A percentile compares a stretch with the other conserved stretches of the same genome.
These are phyloP conservation scores for Cryphonectria nitschkei DNA, from an alignment of 2,329 filamentous ascomycete genomes.

Conservation along the genomic window DNA sequence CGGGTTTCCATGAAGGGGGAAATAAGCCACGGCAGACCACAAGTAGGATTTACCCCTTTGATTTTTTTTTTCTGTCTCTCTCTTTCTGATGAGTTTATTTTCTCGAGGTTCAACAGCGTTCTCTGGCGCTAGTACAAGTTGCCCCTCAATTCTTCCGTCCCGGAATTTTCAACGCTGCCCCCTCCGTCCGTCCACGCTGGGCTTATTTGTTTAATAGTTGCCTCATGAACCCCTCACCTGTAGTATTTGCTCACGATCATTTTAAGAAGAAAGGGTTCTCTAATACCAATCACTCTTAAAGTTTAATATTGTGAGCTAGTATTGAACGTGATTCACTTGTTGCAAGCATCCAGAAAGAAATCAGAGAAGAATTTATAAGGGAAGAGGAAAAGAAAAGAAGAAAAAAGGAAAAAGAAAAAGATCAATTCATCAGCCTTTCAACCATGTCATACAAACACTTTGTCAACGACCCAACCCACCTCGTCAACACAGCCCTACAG, in stretches of 20 bases:
- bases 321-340: no score
- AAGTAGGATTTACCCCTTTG: neutral
- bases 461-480: slow-evolving; percentile 78
- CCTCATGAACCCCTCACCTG: neutral
- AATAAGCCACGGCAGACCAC: neutral
- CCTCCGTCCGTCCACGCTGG: slow-evolving; percentile 12
- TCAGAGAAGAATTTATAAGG: neutral
- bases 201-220: neutral
- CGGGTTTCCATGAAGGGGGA: no score
- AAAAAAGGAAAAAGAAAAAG: neutral
- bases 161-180: slow-evolving; percentile 13
- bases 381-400: neutral
- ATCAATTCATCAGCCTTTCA: neutral
- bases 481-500: slow-evolving; percentile 77
- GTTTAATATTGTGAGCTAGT: neutral
- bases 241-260: neutral
- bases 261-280: neutral
- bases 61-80: no score
- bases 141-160: slow-evolving; percentile 29
- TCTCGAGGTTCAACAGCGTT: neutral
- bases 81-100: neutral
- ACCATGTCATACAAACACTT: slow-evolving; percentile 75
- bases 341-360: neutral
- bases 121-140: slow-evolving; percentile 4
- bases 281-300: neutral